Percentiles rank a stretch among this genome's conserved stretches.
phyloP scores from a whole-genome alignment of 2,329 filamentous ascomycete genomes.

The Stemphylium beticola region DNA sequence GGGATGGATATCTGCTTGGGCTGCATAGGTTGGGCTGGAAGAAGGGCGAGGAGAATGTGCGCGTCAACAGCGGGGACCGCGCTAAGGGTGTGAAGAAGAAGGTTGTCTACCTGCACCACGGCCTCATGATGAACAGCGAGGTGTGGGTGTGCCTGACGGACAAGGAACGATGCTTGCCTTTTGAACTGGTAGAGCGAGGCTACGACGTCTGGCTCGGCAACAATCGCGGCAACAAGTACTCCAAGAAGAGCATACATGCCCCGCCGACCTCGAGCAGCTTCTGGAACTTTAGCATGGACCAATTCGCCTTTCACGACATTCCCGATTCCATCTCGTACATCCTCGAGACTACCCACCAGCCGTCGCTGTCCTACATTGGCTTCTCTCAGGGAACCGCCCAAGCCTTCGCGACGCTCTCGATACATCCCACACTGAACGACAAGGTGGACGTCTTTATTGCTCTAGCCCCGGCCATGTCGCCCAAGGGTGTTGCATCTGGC shows the following conservation, averaged over 20 bases:
- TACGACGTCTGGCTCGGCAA: slow-evolving; percentile 99
- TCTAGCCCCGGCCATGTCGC: slow-evolving; percentile 94
- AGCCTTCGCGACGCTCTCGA: slow-evolving; percentile 90
- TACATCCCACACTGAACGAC: slow-evolving; percentile 89
- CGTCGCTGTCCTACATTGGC: slow-evolving; percentile 90
- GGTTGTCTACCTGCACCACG: slow-evolving; percentile 93
- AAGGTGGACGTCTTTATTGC: slow-evolving; percentile 97
- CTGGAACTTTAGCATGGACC: slow-evolving; percentile 98
- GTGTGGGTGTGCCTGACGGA: slow-evolving; percentile 96
- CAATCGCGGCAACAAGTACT: slow-evolving; percentile 98
- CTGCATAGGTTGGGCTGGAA: slow-evolving; percentile 85
- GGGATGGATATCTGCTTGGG: slow-evolving; percentile 90
- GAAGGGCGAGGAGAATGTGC: slow-evolving; percentile 78
- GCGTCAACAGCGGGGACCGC: slow-evolving; percentile 73
- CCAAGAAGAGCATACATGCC: slow-evolving; percentile 83
- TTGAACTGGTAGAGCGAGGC: slow-evolving; percentile 84
- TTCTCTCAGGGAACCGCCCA: slow-evolving; percentile 98
- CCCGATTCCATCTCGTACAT: slow-evolving; percentile 94
- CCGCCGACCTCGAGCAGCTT: slow-evolving; percentile 79
- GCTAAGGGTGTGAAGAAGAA: slow-evolving; percentile 70
- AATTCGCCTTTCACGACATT: slow-evolving; percentile 97
- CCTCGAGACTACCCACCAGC: slow-evolving; percentile 78
- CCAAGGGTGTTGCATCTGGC: slow-evolving; percentile 85
- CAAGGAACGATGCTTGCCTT: slow-evolving; percentile 82
- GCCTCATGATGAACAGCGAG: slow-evolving; percentile 97